Evolutionary conservation across 2,329 filamentous ascomycete genomes (phyloP).

Genomic region (Trematosphaeria pertusa): DNA sequence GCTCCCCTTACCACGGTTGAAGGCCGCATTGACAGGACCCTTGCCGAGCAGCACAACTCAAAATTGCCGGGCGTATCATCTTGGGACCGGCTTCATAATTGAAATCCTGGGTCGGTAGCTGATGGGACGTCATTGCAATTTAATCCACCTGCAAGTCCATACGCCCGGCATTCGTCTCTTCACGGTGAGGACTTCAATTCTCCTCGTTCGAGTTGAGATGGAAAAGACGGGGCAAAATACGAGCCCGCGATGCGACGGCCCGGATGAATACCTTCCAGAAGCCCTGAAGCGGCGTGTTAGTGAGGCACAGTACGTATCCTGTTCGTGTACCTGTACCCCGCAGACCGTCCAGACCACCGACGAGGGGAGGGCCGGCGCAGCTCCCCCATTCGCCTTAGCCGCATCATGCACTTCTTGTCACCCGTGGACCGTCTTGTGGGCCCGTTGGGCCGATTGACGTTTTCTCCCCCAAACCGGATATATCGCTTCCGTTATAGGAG

Average conservation of each 20-base stretch:
- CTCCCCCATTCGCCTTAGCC: neutral
- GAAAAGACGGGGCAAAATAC: too few species aligned
- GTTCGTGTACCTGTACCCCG: neutral
- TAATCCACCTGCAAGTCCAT: neutral
- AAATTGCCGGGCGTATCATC: neutral
- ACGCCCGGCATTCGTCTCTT: too few species aligned
- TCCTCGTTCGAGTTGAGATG: too few species aligned
- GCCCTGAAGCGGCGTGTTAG: neutral
- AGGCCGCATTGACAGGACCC: neutral
- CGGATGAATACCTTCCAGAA: neutral
- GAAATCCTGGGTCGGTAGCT: neutral
- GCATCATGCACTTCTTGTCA: neutral
- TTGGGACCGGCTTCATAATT: neutral
- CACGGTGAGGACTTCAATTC: too few species aligned
- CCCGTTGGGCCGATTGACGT: too few species aligned
- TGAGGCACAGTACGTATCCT: neutral
- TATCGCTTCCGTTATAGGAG: too few species aligned
- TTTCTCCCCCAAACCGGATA: too few species aligned
- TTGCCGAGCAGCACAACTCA: neutral
- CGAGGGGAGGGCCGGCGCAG: neutral
- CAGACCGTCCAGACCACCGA: neutral
- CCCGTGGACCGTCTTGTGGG: neutral
- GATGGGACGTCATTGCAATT: neutral
- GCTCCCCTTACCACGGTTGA: neutral
- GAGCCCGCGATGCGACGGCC: too few species aligned